Evolutionary conservation across 2,329 filamentous ascomycete genomes (phyloP), one percentile per base, ranked within the genome.

Genomic region (Diaporthe nobilis): DNA sequence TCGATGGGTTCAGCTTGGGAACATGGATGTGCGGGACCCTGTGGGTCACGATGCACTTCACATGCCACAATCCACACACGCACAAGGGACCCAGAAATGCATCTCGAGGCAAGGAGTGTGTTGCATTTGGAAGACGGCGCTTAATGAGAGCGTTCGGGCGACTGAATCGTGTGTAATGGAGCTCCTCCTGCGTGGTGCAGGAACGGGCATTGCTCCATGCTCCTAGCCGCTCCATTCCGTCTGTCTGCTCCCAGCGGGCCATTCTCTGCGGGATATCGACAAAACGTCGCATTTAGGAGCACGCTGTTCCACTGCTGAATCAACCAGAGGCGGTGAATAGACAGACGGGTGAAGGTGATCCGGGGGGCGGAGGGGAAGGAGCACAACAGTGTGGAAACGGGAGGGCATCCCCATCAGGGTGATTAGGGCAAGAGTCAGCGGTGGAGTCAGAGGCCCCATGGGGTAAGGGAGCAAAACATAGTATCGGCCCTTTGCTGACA

Each of bases 361-460:
- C 31, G 60, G 60, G n/a, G 60, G 15, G 47, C n/a, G 31, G 31
- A 4, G 3, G 28, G 31, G 31, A 31, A 49, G 65, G 65, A n/a
- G 47, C 34, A 55, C 47, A 28, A n/a, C 47, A 68, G 47, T 53
- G 47, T 42, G 65, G 49, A 15, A 49, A 25, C 65, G 65, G 58
- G 65, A 53, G 47, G 65, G 47, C 65, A 68, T 68, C 47, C 49
- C 65, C 65, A 68, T 68, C 65, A 68, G 65, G 65, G 20, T 28
- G 65, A 20, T 53, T 34, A 39, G 47, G n/a, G 31, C 47, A 51
- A 53, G 57, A 63, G 55, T 51, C 71, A 55, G 58, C 71, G 51
- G 71, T 73, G 71, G 71, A 65, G 58, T 39, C 71, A 39, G n/a
- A 65, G 42, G 39, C 39, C 15, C 58, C 60, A 39, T 55, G 65